Evolutionary conservation across 2,329 filamentous ascomycete genomes (phyloP).

Genomic region (Aspergillus proliferans): DNA sequence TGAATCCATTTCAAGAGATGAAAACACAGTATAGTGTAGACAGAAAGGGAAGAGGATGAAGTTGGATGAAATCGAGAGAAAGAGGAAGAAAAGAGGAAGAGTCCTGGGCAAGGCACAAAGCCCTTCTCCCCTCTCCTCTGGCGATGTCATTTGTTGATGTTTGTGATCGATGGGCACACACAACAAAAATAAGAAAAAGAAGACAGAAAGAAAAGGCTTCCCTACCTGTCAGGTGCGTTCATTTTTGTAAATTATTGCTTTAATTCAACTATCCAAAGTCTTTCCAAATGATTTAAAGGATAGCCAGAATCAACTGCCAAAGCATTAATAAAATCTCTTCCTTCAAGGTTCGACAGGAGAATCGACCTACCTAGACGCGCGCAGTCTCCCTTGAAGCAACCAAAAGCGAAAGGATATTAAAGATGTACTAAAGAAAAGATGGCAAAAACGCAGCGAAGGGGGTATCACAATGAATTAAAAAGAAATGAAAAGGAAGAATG

Average conservation of each 20-base stretch:
- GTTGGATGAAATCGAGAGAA: not conserved
- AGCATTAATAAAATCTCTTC: not conserved
- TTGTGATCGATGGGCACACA: not conserved
- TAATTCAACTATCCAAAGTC: not conserved
- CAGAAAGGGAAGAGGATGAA: not conserved
- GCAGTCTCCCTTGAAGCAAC: too few species aligned
- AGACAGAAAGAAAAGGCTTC: constrained; percentile 5
- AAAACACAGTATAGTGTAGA: not conserved
- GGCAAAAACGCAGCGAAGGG: not conserved
- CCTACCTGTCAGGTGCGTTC: constrained; percentile 45
- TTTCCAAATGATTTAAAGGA: not conserved
- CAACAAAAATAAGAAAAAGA: not conserved
- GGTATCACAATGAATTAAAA: not conserved
- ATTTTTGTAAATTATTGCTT: constrained; percentile 29
- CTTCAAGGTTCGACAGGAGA: not conserved
- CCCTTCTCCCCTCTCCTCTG: not conserved
- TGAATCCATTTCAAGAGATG: not conserved
- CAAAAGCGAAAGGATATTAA: not conserved
- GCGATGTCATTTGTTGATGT: not conserved
- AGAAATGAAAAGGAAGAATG: not conserved
- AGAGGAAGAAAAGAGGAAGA: not conserved
- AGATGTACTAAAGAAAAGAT: not conserved
- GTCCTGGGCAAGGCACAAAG: not conserved
- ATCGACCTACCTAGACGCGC: not conserved
- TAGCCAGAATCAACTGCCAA: not conserved